Evolutionary conservation across 306 rosid species (phyloP).

Genomic region (Casuarina equisetifolia): DNA sequence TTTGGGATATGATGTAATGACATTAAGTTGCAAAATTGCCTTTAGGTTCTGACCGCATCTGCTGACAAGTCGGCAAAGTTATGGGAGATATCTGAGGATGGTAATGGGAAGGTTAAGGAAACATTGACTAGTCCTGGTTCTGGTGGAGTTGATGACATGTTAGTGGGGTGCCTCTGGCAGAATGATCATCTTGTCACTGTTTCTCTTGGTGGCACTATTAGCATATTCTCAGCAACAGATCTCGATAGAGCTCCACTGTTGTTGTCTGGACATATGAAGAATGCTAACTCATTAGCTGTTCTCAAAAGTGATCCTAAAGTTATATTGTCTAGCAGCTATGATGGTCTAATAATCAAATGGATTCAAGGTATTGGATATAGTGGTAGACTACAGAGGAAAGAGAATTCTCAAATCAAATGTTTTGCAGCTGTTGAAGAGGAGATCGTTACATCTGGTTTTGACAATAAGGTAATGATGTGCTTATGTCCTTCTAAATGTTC

Average conservation of each 20-base stretch:
- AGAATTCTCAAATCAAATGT: slow-evolving; percentile 78
- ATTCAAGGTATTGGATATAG: slow-evolving; percentile 82
- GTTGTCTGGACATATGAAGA: slow-evolving; percentile 90
- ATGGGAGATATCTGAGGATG: slow-evolving; percentile 83
- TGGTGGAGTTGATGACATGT: slow-evolving; percentile 95
- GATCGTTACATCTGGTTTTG: slow-evolving; percentile 78
- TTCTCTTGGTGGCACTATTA: slow-evolving; percentile 88
- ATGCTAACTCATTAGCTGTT: slow-evolving; percentile 76
- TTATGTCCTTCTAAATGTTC: slow-evolving; percentile 16
- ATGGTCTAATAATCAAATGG: slow-evolving; percentile 89
- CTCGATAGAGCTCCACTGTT: slow-evolving; percentile 72
- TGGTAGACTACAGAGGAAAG: slow-evolving; percentile 81
- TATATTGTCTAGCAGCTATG: slow-evolving; percentile 87
- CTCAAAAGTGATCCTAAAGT: slow-evolving; percentile 66
- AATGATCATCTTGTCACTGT: slow-evolving; percentile 77
- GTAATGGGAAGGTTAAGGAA: slow-evolving; percentile 69
- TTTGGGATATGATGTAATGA: slow-evolving; percentile 28
- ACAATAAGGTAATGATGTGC: slow-evolving; percentile 65
- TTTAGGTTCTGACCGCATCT: slow-evolving; percentile 86
- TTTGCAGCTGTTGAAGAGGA: slow-evolving; percentile 79
- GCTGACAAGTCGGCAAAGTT: slow-evolving; percentile 93
- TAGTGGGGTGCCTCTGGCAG: slow-evolving; percentile 90
- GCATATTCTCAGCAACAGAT: slow-evolving; percentile 68
- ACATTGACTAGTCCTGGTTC: slow-evolving; percentile 70
- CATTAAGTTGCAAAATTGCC: slow-evolving; percentile 17